phyloP scores from a whole-genome alignment of 805 yeast genomes.

The Jamesozyma rosinii region DNA sequence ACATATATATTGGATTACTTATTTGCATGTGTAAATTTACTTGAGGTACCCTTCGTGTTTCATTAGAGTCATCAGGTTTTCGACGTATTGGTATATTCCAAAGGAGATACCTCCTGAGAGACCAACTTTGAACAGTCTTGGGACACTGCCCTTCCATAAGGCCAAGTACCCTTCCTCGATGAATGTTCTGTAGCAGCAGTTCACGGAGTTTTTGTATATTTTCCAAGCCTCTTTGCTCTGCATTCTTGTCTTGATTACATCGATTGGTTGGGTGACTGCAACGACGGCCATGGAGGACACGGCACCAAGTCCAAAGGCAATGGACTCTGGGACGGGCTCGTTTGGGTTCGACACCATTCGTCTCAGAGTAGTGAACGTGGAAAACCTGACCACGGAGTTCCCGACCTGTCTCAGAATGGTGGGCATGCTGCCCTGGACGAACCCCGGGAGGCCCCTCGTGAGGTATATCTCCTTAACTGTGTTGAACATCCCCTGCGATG shows the following conservation, averaged over 20 bases:
- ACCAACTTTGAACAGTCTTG: constrained; percentile 62
- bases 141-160: constrained; percentile 53
- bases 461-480: constrained; percentile 58
- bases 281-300: constrained; percentile 67
- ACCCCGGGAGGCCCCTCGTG: constrained; percentile 67
- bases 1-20: not conserved
- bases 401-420: constrained; percentile 73
- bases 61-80: constrained; percentile 28
- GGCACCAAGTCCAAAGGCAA: constrained; percentile 41
- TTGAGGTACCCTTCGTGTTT: constrained; percentile 14
- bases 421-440: constrained; percentile 74
- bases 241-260: constrained; percentile 77
- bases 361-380: constrained; percentile 68
- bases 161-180: constrained; percentile 38
- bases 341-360: constrained; percentile 51
- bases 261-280: constrained; percentile 77
- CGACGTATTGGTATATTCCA: constrained; percentile 50
- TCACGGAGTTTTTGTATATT: constrained; percentile 52
- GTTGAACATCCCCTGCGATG: constrained; percentile 44
- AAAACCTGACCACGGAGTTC: constrained; percentile 74
- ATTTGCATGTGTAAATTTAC: not conserved
- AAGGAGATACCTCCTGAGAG: constrained; percentile 64
- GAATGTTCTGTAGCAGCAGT: constrained; percentile 42
- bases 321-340: constrained; percentile 30
- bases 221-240: constrained; percentile 63